Base-by-base conservation (phyloP, 2,329 filamentous ascomycete species). In the Colletotrichum ledebouriae region DNA sequence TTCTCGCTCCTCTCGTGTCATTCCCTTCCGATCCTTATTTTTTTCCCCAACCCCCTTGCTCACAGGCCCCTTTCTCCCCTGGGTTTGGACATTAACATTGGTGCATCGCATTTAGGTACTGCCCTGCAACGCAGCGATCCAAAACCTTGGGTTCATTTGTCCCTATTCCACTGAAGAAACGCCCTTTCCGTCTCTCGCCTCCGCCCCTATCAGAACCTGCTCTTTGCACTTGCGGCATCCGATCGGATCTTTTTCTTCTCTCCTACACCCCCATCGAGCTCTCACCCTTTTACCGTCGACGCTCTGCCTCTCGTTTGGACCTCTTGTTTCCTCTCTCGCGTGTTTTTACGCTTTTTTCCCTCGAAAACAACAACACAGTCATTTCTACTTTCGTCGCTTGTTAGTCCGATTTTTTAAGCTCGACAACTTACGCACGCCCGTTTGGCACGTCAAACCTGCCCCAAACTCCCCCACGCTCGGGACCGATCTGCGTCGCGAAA, bases 401-500 rank as follows among this genome's bases (percentile, higher is more conserved):
- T 37, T 49, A 37, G 47, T 59, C 47, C 59, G 55, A 56, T 64
- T 50, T 55, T 56, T 65, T 50, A 53, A 57, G 52, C 63, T 70
- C 46, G 66, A 69, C 55, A 39, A 52, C 34, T 60, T 33, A 50
- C 66, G 61, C 56, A 60, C 61, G 61, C 55, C 55, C 61, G 42
- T 65, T 49, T 59, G 47, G 33, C 61, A 52, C 61, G 55, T 55
- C 37, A 25, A 59, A 59, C 56, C 13, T 37, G 34, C 42, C 57
- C 50, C 58, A 56, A 55, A 50, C 11, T 47, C 58, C 61, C 60
- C 55, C 55, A 59, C 61, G 61, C 66, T 44, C 62, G 49, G 66
- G 61, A 65, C 56, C 66, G 61, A 60, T 66, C 61, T 56, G 42
- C 61, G 61, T 66, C 55, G 66, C 52, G 60, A 69, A 69, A 69